Evolutionary conservation across 1,284 basidiomycete species (phyloP).

Genomic region (Cutaneotrichosporon arboriforme): DNA sequence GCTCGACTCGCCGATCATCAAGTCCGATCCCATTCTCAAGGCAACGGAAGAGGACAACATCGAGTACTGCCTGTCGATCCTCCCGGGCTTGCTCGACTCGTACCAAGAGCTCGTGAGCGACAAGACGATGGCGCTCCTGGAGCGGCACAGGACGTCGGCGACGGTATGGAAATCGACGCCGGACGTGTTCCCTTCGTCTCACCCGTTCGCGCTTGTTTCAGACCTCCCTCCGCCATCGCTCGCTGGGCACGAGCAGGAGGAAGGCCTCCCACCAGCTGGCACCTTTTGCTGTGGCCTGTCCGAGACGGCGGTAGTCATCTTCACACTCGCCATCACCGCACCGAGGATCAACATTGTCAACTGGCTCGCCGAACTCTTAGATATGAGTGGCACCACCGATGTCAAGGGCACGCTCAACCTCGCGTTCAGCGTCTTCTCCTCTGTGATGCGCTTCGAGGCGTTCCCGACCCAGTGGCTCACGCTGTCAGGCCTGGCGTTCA

Average conservation of each 20-base stretch:
- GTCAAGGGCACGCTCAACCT: constrained; percentile 65
- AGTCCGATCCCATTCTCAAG: constrained; percentile 58
- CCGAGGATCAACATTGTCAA: constrained; percentile 70
- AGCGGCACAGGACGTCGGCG: constrained; percentile 61
- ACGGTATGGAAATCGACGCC: constrained; percentile 59
- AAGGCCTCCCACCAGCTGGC: constrained; percentile 40
- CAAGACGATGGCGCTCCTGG: constrained; percentile 62
- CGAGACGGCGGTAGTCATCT: constrained; percentile 78
- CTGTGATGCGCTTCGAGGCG: constrained; percentile 79
- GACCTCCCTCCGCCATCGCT: constrained; percentile 57
- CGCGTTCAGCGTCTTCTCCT: constrained; percentile 75
- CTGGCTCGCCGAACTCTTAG: constrained; percentile 71
- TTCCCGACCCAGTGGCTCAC: constrained; percentile 92
- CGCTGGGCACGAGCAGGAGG: constrained; percentile 30
- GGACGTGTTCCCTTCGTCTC: constrained; percentile 84
- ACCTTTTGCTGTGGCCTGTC: constrained; percentile 74
- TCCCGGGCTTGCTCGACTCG: constrained; percentile 80
- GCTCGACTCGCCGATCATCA: constrained; percentile 62
- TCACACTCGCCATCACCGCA: constrained; percentile 73
- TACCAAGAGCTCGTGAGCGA: constrained; percentile 75
- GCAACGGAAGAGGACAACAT: constrained; percentile 88
- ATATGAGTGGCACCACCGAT: constrained; percentile 79
- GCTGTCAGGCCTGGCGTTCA: constrained; percentile 82
- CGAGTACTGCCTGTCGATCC: constrained; percentile 75
- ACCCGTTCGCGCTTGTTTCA: constrained; percentile 81